These are phyloP conservation scores for Tylopilus felleus DNA, from an alignment of 768 basidiomycete species.

Conservation along the genomic window DNA sequence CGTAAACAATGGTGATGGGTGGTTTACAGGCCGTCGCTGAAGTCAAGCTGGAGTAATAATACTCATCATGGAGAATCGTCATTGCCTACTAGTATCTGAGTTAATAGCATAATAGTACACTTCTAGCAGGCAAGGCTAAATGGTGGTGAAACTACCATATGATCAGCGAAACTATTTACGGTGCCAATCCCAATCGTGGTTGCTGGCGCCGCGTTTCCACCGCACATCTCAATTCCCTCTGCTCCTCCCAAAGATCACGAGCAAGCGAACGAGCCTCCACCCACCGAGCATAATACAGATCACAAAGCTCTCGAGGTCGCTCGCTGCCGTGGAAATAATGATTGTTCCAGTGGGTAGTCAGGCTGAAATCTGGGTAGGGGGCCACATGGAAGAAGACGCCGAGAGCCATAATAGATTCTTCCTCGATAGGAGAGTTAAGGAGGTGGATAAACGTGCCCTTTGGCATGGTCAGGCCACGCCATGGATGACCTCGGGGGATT, in stretches of 20 bases:
- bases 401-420: conserved; percentile 6
- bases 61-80: no score
- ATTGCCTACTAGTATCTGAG: no score
- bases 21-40: no score
- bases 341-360: conserved; percentile 4
- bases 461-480: conserved; percentile 6
- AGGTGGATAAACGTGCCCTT: neutral
- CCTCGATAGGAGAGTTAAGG: no score
- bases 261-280: neutral
- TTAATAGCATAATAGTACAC: no score
- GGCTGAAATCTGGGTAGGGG: neutral
- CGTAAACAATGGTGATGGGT: no score
- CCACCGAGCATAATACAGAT: conserved; percentile 6
- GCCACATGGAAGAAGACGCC: conserved; percentile 11
- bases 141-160: no score
- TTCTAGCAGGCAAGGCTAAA: no score
- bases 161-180: neutral
- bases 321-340: neutral
- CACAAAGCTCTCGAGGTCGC: neutral
- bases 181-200: neutral
- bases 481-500: neutral
- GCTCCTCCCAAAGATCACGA: neutral
- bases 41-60: no score
- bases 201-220: neutral
- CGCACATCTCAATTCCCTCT: conserved; percentile 1